A percentile compares a stretch with the other conserved stretches of the same genome.
These are phyloP conservation scores for Rachicladosporium sp. DNA, from an alignment of 2,329 filamentous ascomycete genomes.

Conservation along the genomic window DNA sequence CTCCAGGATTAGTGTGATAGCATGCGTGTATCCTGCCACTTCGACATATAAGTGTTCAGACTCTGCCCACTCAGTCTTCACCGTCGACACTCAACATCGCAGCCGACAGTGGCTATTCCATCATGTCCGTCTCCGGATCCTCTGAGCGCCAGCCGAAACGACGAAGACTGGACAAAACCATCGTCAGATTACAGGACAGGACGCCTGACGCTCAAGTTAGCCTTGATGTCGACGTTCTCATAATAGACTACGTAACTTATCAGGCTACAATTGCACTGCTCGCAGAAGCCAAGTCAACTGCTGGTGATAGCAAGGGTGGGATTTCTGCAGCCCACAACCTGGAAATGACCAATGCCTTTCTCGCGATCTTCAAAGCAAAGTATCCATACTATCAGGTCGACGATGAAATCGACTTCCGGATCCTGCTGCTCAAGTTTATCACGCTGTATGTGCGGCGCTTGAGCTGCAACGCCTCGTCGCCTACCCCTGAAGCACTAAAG, in stretches of 20 bases:
- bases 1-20: no score
- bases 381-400: slow-evolving; percentile 25
- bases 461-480: slow-evolving; percentile 26
- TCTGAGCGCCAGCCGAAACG: no score
- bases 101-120: no score
- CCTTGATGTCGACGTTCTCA: slow-evolving; percentile 40
- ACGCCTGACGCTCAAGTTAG: slow-evolving; percentile 21
- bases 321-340: slow-evolving; percentile 7
- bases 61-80: no score
- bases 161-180: no score
- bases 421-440: slow-evolving; percentile 36
- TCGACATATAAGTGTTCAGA: no score
- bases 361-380: slow-evolving; percentile 29
- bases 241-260: slow-evolving; percentile 44
- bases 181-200: no score
- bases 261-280: slow-evolving; percentile 33
- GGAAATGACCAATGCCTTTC: slow-evolving; percentile 27
- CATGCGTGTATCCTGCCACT: no score
- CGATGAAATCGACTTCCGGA: slow-evolving; percentile 33
- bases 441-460: slow-evolving; percentile 33
- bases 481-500: slow-evolving; percentile 23
- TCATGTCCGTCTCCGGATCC: no score
- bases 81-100: no score
- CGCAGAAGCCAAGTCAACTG: slow-evolving; percentile 9
- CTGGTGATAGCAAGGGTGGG: background rate